phyloP scores from a whole-genome alignment of 1,284 basidiomycete genomes.

The Fomitopsis schrenkii region DNA sequence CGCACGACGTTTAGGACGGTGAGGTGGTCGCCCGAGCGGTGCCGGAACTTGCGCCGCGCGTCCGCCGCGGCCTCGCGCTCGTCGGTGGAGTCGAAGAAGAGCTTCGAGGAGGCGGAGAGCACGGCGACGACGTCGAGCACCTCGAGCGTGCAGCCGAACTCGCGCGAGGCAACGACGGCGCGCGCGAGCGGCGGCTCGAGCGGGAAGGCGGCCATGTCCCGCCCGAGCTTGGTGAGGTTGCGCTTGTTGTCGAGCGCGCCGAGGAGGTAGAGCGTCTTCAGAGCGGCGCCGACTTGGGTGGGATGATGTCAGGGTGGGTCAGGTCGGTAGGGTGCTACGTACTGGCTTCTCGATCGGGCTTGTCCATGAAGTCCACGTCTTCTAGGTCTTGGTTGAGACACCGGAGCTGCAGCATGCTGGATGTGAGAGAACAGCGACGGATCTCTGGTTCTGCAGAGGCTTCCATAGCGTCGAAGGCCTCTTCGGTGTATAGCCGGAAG shows the following conservation, averaged over 20 bases:
- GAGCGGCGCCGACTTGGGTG: slow-evolving; percentile 56
- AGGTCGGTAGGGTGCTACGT: slow-evolving; percentile 25
- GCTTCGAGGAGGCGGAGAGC: slow-evolving; percentile 69
- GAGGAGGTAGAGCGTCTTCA: slow-evolving; percentile 73
- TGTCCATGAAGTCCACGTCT: slow-evolving; percentile 81
- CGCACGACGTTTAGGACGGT: slow-evolving; percentile 83
- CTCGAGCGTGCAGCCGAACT: slow-evolving; percentile 67
- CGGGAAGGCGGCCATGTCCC: slow-evolving; percentile 80
- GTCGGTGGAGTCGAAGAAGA: slow-evolving; percentile 70
- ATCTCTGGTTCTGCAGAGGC: slow-evolving; percentile 84
- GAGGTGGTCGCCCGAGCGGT: slow-evolving; percentile 86
- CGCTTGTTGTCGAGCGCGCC: slow-evolving; percentile 68
- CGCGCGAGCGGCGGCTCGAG: slow-evolving; percentile 82
- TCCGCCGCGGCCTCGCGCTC: slow-evolving; percentile 69
- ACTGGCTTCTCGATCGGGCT: slow-evolving; percentile 71
- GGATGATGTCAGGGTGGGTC: neutral
- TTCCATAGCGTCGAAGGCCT: slow-evolving; percentile 64
- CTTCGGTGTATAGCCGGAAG: slow-evolving; percentile 86
- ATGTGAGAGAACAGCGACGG: slow-evolving; percentile 78
- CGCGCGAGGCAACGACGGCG: slow-evolving; percentile 70
- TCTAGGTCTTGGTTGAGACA: slow-evolving; percentile 79
- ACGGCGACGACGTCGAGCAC: slow-evolving; percentile 79
- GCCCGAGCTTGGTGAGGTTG: slow-evolving; percentile 65
- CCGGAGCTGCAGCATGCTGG: slow-evolving; percentile 80
- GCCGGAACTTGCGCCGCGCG: slow-evolving; percentile 75